Evolutionary conservation across 1,139 yeast species (phyloP).

Genomic region (Hemisphaericaspora xylofermentans): DNA sequence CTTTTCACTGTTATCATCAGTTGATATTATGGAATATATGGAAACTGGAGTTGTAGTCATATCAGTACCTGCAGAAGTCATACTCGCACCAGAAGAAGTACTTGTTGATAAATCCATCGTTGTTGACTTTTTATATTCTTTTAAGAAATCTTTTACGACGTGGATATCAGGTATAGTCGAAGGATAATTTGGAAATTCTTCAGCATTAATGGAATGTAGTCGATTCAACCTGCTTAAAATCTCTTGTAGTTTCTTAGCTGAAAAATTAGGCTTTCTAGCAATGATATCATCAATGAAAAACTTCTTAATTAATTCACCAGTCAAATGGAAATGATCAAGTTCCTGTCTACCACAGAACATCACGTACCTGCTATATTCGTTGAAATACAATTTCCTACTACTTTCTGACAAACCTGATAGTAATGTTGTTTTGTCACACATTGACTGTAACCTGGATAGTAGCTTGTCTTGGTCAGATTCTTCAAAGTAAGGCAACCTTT

Average conservation of each 20-base stretch:
- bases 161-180: slow-evolving; percentile 10
- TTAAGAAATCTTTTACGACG: slow-evolving; percentile 11
- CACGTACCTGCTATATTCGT: slow-evolving; percentile 16
- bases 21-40: no score
- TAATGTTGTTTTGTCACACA: slow-evolving; percentile 11
- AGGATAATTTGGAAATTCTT: slow-evolving; percentile 7
- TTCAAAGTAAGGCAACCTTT: neutral
- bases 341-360: slow-evolving; percentile 12
- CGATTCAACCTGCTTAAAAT: slow-evolving; percentile 35
- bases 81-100: neutral
- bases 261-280: slow-evolving; percentile 9
- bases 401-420: slow-evolving; percentile 12
- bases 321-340: slow-evolving; percentile 13
- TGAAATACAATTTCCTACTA: slow-evolving; percentile 13
- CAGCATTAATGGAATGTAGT: slow-evolving; percentile 19
- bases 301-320: slow-evolving; percentile 11
- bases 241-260: slow-evolving; percentile 20
- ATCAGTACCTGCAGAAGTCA: neutral
- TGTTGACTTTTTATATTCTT: slow-evolving; percentile 6
- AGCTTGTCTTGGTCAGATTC: slow-evolving; percentile 7
- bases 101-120: neutral
- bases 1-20: slow-evolving; percentile 18
- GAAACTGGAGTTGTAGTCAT: neutral
- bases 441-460: slow-evolving; percentile 9
- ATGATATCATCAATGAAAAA: slow-evolving; percentile 12